Conservation (phyloP, 2,329 filamentous ascomycete genomes). For the Massarina eburnea region DNA sequence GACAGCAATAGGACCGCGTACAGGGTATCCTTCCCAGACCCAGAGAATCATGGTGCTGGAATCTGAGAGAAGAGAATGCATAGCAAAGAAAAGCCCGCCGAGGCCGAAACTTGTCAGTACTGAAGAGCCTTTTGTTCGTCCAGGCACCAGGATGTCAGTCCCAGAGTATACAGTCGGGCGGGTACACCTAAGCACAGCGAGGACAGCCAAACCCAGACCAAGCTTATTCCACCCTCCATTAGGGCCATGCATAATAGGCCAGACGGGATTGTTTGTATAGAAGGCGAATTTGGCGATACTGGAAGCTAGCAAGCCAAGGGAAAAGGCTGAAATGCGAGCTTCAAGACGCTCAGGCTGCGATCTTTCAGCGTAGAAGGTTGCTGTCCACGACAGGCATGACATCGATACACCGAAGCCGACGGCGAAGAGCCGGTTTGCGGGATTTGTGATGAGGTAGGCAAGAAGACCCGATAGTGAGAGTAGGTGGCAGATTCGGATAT, state of each 20-base stretch:
- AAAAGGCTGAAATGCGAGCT: constrained; percentile 76
- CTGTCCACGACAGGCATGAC: constrained; percentile 81
- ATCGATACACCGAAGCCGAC: constrained; percentile 80
- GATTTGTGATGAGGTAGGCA: constrained; percentile 74
- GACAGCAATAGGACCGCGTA: constrained; percentile 81
- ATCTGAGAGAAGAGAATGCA: constrained; percentile 92
- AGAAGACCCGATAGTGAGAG: constrained; percentile 76
- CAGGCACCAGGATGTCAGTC: constrained; percentile 51
- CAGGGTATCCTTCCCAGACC: constrained; percentile 96
- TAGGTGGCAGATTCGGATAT: constrained; percentile 72
- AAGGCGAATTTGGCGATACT: constrained; percentile 90
- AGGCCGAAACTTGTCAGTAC: constrained; percentile 75
- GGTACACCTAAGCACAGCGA: constrained; percentile 76
- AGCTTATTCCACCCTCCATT: constrained; percentile 93
- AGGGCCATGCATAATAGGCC: constrained; percentile 86
- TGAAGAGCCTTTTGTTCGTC: constrained; percentile 67
- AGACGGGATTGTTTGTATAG: constrained; percentile 93
- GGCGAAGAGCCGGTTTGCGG: constrained; percentile 74
- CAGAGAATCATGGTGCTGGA: constrained; percentile 98
- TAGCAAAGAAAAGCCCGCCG: constrained; percentile 80
- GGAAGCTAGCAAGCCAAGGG: constrained; percentile 79
- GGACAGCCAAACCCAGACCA: constrained; percentile 72
- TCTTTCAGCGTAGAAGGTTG: constrained; percentile 77
- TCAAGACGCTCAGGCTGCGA: constrained; percentile 75
- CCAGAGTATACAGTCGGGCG: constrained; percentile 57